These are phyloP conservation scores for Adiantum capillusveneris DNA, from an alignment of 75 land plant species.

Conservation along the genomic window DNA sequence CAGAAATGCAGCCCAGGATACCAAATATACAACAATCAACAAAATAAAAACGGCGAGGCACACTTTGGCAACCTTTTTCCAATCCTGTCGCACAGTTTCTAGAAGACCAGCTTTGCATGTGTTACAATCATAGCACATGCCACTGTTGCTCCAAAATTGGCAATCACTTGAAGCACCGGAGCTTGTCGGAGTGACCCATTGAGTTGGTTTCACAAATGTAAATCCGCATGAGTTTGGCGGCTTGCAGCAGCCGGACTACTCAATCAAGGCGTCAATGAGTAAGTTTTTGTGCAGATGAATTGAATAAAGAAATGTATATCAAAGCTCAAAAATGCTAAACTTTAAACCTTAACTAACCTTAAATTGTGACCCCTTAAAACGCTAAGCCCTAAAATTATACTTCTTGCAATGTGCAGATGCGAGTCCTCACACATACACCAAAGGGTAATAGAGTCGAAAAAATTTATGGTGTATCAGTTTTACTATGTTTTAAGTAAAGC, in stretches of 20 bases:
- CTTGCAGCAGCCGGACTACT: constrained; percentile 67
- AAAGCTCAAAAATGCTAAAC: too few species aligned
- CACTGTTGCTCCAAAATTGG: constrained; percentile 33
- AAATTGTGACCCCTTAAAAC: too few species aligned
- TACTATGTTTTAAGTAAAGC: too few species aligned
- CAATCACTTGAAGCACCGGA: constrained; percentile 32
- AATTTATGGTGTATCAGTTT: too few species aligned
- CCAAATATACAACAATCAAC: constrained; percentile 32
- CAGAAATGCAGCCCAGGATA: constrained; percentile 38
- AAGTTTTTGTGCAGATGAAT: too few species aligned
- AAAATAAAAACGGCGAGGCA: constrained; percentile 23
- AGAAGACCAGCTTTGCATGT: constrained; percentile 50
- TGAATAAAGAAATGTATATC: too few species aligned
- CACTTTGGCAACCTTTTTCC: constrained; percentile 32
- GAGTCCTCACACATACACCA: too few species aligned
- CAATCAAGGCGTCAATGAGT: too few species aligned
- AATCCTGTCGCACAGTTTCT: constrained; percentile 27
- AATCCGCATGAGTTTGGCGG: constrained; percentile 47
- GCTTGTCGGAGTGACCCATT: constrained; percentile 16
- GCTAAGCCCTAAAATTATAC: too few species aligned
- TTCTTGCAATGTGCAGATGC: too few species aligned
- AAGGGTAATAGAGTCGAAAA: too few species aligned
- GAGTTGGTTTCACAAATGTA: constrained; percentile 24
- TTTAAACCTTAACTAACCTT: too few species aligned
- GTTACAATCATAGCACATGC: constrained; percentile 49